Evolutionary conservation across 1,284 basidiomycete species (phyloP).

Genomic region (Fomitopsis schrenkii): DNA sequence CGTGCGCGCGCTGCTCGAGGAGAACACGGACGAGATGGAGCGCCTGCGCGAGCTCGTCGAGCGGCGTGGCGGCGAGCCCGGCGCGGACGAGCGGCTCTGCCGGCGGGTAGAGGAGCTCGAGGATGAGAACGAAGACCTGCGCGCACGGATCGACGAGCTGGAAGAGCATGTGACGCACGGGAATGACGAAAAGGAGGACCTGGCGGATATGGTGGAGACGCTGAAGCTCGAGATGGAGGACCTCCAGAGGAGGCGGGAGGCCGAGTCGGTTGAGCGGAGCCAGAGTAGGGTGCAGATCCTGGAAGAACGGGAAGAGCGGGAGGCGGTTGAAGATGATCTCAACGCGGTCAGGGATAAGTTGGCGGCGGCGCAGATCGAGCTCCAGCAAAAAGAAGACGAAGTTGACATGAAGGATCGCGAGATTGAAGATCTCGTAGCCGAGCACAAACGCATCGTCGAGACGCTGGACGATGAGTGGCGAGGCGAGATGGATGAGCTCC

Average conservation of each 20-base stretch:
- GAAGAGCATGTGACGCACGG: conserved; percentile 48
- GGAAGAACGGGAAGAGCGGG: conserved; percentile 66
- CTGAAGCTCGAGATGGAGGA: conserved; percentile 69
- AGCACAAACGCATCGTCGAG: conserved; percentile 65
- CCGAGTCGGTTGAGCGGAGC: conserved; percentile 62
- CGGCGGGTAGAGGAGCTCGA: conserved; percentile 55
- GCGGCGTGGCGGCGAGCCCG: conserved; percentile 40
- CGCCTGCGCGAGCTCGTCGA: conserved; percentile 62
- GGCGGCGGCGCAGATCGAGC: conserved; percentile 73
- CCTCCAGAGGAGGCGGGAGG: conserved; percentile 53
- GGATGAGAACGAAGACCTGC: conserved; percentile 61
- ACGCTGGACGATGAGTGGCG: conserved; percentile 75
- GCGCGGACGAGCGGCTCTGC: conserved; percentile 36
- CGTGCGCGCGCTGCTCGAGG: conserved; percentile 63
- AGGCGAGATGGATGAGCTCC: conserved; percentile 70
- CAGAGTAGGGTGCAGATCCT: conserved; percentile 65
- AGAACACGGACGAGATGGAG: conserved; percentile 73
- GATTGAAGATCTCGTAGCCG: conserved; percentile 62
- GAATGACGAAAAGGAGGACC: conserved; percentile 70
- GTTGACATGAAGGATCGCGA: conserved; percentile 70
- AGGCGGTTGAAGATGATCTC: conserved; percentile 70
- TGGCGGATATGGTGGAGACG: conserved; percentile 59
- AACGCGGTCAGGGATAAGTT: conserved; percentile 72
- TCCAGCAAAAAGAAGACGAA: conserved; percentile 81
- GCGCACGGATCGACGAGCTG: conserved; percentile 55